Conservation (phyloP, 176 grass and related monocot genomes). For the Thinopyrum elongatum region DNA sequence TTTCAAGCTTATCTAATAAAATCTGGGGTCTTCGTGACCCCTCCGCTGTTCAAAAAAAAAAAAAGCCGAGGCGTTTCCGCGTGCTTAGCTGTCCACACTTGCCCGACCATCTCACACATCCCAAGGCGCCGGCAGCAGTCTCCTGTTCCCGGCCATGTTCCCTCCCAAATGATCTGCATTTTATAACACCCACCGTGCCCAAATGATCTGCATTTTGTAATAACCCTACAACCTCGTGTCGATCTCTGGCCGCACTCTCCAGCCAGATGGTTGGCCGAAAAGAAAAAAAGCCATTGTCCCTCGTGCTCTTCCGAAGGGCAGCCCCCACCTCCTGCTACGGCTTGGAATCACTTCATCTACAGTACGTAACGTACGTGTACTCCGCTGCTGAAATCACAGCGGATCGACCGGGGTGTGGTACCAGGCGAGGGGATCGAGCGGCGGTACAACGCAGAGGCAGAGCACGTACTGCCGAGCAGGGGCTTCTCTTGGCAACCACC, state of each 20-base stretch:
- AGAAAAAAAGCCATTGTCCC: background rate
- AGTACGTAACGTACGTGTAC: background rate
- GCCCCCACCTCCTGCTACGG: background rate
- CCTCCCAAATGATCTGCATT: background rate
- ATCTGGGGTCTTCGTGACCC: too few relatives aligned
- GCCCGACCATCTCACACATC: slow-evolving; percentile 12
- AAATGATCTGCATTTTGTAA: background rate
- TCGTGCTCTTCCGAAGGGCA: background rate
- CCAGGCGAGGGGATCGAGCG: background rate
- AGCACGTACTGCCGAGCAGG: too few relatives aligned
- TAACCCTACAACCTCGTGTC: background rate
- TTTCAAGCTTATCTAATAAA: too few relatives aligned
- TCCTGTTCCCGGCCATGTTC: slow-evolving; percentile 3
- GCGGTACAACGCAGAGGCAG: too few relatives aligned
- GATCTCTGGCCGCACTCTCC: background rate
- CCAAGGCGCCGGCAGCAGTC: slow-evolving; percentile 5
- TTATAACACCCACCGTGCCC: background rate
- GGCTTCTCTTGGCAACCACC: background rate
- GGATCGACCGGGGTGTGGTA: background rate
- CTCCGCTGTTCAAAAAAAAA: too few relatives aligned
- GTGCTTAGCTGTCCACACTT: slow-evolving; percentile 2
- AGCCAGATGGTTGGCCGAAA: background rate
- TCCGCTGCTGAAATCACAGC: background rate
- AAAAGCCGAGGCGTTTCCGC: background rate
- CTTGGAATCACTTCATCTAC: background rate